phyloP scores from a whole-genome alignment of 345 rosid genomes.

The Citrus inodora region DNA sequence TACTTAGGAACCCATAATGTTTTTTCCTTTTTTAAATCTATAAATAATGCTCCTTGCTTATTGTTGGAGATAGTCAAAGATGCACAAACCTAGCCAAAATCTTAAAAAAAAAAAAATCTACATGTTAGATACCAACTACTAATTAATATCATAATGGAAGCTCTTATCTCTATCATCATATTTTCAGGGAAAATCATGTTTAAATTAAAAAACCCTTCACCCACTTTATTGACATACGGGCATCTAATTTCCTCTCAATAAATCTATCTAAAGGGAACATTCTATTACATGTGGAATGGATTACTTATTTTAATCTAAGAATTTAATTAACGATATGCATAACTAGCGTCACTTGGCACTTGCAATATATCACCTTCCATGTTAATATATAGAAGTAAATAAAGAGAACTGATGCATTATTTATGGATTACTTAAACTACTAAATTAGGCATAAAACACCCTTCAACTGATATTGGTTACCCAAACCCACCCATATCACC shows the following conservation, averaged over 20 bases:
- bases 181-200: neutral
- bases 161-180: neutral
- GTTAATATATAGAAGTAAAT: neutral
- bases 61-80: neutral
- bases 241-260: neutral
- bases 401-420: no score
- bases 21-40: neutral
- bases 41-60: neutral
- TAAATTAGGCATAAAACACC: neutral
- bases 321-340: neutral
- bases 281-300: neutral
- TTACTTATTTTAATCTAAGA: neutral
- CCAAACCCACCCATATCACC: constrained; percentile 11
- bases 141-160: neutral
- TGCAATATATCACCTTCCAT: neutral
- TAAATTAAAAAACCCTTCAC: neutral
- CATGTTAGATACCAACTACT: neutral
- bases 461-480: neutral
- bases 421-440: neutral
- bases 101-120: neutral
- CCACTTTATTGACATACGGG: neutral
- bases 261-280: neutral
- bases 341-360: neutral
- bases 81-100: neutral
- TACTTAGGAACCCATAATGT: neutral